phyloP scores from a whole-genome alignment of 192 early-diverging fungal genomes.

The Podila epigama region DNA sequence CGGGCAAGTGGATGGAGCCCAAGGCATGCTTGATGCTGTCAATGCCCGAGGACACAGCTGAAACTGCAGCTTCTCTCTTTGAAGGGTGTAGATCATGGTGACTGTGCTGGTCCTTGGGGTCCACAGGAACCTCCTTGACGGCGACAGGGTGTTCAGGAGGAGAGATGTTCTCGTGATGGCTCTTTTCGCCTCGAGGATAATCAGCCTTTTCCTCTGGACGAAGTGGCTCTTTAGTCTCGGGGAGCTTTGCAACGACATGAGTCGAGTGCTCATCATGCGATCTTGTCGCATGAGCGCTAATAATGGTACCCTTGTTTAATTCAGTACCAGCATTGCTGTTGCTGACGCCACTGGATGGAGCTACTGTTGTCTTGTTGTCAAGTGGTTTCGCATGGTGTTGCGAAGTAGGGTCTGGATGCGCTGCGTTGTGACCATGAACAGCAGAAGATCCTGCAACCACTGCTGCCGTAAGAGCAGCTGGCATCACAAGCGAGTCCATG shows the following conservation, averaged over 20 bases:
- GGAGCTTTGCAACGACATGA: neutral
- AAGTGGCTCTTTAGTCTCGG: neutral
- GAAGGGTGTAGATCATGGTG: neutral
- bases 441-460: neutral
- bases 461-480: neutral
- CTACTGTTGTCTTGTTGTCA: neutral
- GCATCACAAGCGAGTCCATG: neutral
- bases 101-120: neutral
- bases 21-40: neutral
- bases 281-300: no score
- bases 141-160: constrained; percentile 1
- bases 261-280: constrained; percentile 5
- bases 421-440: no score
- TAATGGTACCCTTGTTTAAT: no score
- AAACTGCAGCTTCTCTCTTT: neutral
- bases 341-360: neutral
- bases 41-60: neutral
- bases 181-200: constrained; percentile 10
- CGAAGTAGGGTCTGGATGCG: no score
- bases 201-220: constrained; percentile 15
- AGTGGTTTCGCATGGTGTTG: no score
- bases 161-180: constrained; percentile 7
- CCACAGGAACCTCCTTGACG: neutral
- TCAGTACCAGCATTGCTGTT: no score
- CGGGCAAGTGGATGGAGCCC: neutral